These are phyloP conservation scores for Rhizophora mangle DNA, from an alignment of 345 rosid genomes.

Conservation along the genomic window DNA sequence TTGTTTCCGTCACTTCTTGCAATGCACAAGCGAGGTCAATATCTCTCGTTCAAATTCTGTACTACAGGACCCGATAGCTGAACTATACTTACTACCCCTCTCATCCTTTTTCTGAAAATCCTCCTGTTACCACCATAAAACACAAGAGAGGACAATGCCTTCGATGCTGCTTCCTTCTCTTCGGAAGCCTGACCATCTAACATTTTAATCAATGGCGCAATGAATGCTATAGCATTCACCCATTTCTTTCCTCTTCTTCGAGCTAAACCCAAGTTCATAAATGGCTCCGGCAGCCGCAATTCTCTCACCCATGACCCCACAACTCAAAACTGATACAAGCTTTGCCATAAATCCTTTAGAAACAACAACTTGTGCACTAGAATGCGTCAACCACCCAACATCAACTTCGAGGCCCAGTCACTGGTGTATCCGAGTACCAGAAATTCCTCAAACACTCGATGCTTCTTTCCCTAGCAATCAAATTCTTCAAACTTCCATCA, in stretches of 20 bases:
- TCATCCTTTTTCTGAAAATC: slow-evolving; percentile 54
- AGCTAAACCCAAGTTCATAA: slow-evolving; percentile 45
- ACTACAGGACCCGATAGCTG: slow-evolving; percentile 59
- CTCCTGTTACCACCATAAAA: slow-evolving; percentile 47
- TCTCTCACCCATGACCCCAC: slow-evolving; percentile 67
- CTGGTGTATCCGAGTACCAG: slow-evolving; percentile 62
- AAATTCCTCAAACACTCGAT: slow-evolving; percentile 63
- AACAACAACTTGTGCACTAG: slow-evolving; percentile 60
- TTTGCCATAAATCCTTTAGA: slow-evolving; percentile 56
- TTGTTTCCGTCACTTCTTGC: slow-evolving; percentile 69
- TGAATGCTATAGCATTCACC: slow-evolving; percentile 60
- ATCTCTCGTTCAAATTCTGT: slow-evolving; percentile 53
- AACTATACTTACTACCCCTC: slow-evolving; percentile 54
- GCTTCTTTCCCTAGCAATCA: slow-evolving; percentile 60
- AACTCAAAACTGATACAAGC: slow-evolving; percentile 47
- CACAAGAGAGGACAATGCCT: slow-evolving; percentile 56
- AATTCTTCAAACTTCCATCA: slow-evolving; percentile 56
- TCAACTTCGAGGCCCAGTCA: slow-evolving; percentile 58
- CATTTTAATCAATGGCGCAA: slow-evolving; percentile 56
- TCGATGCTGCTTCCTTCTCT: slow-evolving; percentile 83
- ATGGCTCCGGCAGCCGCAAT: slow-evolving; percentile 68
- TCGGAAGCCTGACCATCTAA: slow-evolving; percentile 81
- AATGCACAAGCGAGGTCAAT: slow-evolving; percentile 59
- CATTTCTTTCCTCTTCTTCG: slow-evolving; percentile 59
- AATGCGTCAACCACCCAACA: slow-evolving; percentile 45